These are phyloP conservation scores for Wickerhamomyces queroliae DNA, from an alignment of 805 yeast species.

Conservation along the genomic window DNA sequence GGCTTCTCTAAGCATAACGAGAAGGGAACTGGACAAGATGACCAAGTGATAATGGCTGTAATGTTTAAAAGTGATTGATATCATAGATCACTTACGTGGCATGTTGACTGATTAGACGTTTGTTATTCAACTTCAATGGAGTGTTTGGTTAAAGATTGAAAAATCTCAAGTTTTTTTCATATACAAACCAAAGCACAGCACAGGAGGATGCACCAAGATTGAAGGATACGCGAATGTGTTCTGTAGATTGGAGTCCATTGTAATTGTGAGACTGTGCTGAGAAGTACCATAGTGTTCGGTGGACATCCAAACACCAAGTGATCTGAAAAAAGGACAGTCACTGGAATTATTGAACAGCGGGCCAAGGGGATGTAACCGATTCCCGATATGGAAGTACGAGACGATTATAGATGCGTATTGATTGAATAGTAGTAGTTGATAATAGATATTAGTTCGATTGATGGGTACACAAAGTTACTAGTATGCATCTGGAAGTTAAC, in stretches of 20 bases:
- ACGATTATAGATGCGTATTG: too few relatives aligned
- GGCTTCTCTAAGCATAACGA: conserved; percentile 1
- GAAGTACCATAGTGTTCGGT: neutral
- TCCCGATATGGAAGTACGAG: neutral
- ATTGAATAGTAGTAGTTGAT: too few relatives aligned
- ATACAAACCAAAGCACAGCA: neutral
- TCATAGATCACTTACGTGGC: conserved; percentile 23
- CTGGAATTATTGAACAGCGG: neutral
- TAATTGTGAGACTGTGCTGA: neutral
- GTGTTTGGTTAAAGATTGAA: neutral
- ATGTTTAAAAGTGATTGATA: neutral
- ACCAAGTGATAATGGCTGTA: neutral
- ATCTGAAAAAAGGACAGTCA: neutral
- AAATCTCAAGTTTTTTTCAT: neutral
- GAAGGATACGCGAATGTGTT: too few relatives aligned
- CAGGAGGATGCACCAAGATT: too few relatives aligned
- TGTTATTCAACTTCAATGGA: conserved; percentile 1
- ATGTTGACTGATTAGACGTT: conserved; percentile 16
- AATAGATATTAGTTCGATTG: too few relatives aligned
- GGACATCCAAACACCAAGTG: neutral
- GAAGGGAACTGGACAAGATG: neutral
- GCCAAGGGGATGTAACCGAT: neutral
- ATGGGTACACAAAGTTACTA: too few relatives aligned
- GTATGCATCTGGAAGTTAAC: too few relatives aligned
- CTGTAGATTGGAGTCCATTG: too few relatives aligned